Evolutionary conservation across 129 eudicot species (phyloP), one percentile per base, ranked within the genome.

Genomic region (Silybum marianum): DNA sequence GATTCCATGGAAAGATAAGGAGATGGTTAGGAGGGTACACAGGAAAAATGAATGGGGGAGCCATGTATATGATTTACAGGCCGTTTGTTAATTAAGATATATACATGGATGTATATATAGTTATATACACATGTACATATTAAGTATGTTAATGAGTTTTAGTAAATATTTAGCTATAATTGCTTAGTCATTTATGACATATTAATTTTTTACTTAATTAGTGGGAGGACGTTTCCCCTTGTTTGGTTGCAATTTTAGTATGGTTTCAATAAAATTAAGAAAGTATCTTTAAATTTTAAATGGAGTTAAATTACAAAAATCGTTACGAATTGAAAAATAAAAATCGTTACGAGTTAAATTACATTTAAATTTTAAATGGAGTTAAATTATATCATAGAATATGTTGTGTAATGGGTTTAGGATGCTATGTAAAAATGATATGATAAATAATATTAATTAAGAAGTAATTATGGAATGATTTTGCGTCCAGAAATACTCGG

Each of bases 11-110:
- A 71, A 60, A 4, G 24, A 71, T 60, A 77, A n/a, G 63, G 46
- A 39, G 9, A 83, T 38, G 67, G 77, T 18, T 22, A 67, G 23
- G 30, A 75, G n/a, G 62, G 67, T 58, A 51, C 11, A 82, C 2
- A 69, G n/a, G 26, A 48, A 6, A 22, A 67, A 38, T 1, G 23
- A 69, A 6, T 16, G 60, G 6, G n/a, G 13, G 23, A 54, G 77
- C 51, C 81, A 75, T 82, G 30, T 9, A 11, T 42, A 7, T 40
- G 16, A 11, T 44, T 16, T 44, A 44, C 16, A 0, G 48, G 2
- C 13, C 12, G 36, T 9, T 9, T 9, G 48, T 2, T 40, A 3
- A 10, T 9, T 40, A 11, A 2, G 12, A 9, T 39, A 7, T 9
- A 32, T 40, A n/a, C n/a, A n/a, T 8, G 46, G 34, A 70, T 70